Percentiles rank a stretch among this genome's conserved stretches.
phyloP scores from a whole-genome alignment of 371 early-diverging fungal genomes.

The Mortierella sp. region DNA sequence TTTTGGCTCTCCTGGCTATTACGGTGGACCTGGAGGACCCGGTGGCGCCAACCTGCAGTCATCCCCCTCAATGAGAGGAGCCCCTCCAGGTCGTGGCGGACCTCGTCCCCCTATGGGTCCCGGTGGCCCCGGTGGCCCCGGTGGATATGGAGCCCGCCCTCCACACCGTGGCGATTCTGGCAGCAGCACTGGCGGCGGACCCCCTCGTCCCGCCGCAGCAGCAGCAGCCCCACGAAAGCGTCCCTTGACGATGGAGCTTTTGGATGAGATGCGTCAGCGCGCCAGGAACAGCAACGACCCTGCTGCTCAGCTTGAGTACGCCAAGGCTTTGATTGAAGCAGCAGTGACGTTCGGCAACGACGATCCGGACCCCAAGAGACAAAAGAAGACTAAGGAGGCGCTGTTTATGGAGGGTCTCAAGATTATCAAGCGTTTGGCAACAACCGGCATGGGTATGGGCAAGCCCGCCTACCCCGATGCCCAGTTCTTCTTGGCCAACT shows the following conservation, averaged over 20 bases:
- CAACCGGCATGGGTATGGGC: slow-evolving; percentile 75
- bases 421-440: slow-evolving; percentile 81
- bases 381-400: slow-evolving; percentile 78
- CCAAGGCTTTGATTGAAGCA: slow-evolving; percentile 80
- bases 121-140: slow-evolving; percentile 39
- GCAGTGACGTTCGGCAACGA: slow-evolving; percentile 63
- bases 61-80: slow-evolving; percentile 49
- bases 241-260: slow-evolving; percentile 68
- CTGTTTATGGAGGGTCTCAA: slow-evolving; percentile 82
- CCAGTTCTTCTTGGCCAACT: slow-evolving; percentile 92
- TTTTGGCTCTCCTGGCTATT: slow-evolving; percentile 23
- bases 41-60: slow-evolving; percentile 42
- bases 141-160: slow-evolving; percentile 35
- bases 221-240: slow-evolving; percentile 45
- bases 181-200: slow-evolving; percentile 24
- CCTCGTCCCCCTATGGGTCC: slow-evolving; percentile 51
- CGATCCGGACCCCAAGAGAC: slow-evolving; percentile 77
- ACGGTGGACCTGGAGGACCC: slow-evolving; percentile 22
- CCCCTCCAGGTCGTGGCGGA: slow-evolving; percentile 47
- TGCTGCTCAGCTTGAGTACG: slow-evolving; percentile 82
- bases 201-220: slow-evolving; percentile 18
- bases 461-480: slow-evolving; percentile 87
- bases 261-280: slow-evolving; percentile 83
- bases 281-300: slow-evolving; percentile 85
- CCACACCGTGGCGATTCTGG: slow-evolving; percentile 39